phyloP scores from a whole-genome alignment of 176 grass and related monocot genomes.

The Oryza glumipatula region DNA sequence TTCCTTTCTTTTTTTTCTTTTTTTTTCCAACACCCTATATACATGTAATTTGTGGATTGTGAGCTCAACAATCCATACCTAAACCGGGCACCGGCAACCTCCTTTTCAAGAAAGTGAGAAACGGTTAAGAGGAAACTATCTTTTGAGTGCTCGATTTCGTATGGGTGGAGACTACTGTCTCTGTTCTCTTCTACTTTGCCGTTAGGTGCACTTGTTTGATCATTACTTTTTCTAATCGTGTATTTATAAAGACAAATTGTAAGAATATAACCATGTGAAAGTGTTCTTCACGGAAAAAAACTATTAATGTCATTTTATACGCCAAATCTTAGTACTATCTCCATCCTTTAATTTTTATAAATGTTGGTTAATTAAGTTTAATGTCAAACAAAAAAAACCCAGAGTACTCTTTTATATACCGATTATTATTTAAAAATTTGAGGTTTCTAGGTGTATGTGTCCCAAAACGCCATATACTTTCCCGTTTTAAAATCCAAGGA shows the following conservation, averaged over 20 bases:
- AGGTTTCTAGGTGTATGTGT: too few species aligned
- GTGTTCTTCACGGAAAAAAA: too few species aligned
- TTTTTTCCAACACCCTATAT: not conserved
- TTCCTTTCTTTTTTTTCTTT: not conserved
- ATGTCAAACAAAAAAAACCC: not conserved
- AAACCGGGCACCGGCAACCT: not conserved
- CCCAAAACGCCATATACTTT: too few species aligned
- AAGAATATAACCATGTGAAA: too few species aligned
- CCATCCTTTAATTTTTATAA: not conserved
- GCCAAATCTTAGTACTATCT: not conserved
- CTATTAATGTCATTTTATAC: not conserved
- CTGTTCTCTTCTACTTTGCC: not conserved
- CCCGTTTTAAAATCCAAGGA: too few species aligned
- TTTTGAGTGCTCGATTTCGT: not conserved
- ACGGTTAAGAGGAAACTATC: not conserved
- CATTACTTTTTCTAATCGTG: not conserved
- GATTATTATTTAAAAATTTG: too few species aligned
- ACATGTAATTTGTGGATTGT: not conserved
- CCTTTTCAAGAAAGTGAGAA: not conserved
- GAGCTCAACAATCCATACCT: constrained; percentile 28
- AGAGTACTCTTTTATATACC: too few species aligned
- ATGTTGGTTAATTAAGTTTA: too few species aligned
- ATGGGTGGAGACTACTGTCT: not conserved
- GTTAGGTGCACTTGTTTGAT: not conserved
- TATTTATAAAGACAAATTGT: not conserved